Base-by-base conservation (phyloP, 2,329 filamentous ascomycete genomes). In the Arthroderma sp. region DNA sequence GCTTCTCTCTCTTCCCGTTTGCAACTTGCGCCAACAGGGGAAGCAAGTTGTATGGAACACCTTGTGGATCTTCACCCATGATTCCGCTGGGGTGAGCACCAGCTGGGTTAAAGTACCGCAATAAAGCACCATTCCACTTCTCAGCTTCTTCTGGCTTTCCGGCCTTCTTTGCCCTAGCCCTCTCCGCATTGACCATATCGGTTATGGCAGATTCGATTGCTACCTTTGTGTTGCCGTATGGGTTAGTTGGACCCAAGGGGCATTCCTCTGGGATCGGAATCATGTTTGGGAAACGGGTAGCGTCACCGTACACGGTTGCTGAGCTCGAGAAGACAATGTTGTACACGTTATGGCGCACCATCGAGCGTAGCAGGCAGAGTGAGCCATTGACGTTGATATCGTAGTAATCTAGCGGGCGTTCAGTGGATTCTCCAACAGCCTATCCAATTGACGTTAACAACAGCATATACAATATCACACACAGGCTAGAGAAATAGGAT, bases 261-360 rank as follows among this genome's bases (percentile, higher is more conserved):
- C 93, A 98, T 74, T 88, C 79, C 77, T 98, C 93, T 55, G 93
- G 93, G 68, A 98, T 98, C 63, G 93, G 93, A 64, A 98, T 98
- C 93, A 98, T 98, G 80, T 94, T 86, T 65, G 87, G 84, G 76
- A 96, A 88, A 70, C 90, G 87, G 49, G 93, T 97, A 56, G 91
- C 93, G 74, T 98, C 94, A 70, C 93, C 93, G 73, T 98, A 98
- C 35, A 98, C 93, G 65, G 94, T 98, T 35, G 93, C 93, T 1
- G 91, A 96, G 61, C 90, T 96, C 60, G 91, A 97, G 78, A 98
- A 98, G 74, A 98, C 93, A 67, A 98, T 93, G 79, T 95, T 97
- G 75, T 83, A 82, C 65, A 98, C 91, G 74, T 91, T 86, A 79
- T 96, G 83, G 73, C 84, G 85, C 69, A 83, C 81, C 90, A 98